These are phyloP conservation scores for Globisporangium carolinianum DNA, from an alignment of 352 stramenopile species.

Conservation along the genomic window DNA sequence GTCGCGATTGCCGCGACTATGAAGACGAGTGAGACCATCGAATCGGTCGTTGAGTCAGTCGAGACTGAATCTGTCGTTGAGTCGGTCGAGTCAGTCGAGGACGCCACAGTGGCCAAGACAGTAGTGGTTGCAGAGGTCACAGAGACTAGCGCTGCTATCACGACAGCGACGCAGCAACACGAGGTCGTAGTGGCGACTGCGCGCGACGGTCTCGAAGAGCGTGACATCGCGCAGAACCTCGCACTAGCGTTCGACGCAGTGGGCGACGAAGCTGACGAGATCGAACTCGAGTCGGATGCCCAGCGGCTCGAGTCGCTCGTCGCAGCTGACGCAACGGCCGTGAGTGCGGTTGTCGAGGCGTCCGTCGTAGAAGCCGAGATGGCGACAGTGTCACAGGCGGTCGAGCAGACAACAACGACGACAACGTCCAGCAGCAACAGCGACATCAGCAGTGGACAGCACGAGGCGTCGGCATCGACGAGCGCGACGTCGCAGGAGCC, in stretches of 20 bases:
- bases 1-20: too few species aligned
- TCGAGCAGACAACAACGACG: too few species aligned
- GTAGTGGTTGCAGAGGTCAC: background rate
- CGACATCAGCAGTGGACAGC: too few species aligned
- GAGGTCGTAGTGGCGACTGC: too few species aligned
- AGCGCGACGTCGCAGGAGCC: too few species aligned
- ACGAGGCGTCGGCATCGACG: too few species aligned
- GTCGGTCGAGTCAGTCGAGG: background rate
- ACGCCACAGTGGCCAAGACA: background rate
- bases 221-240: slow-evolving; percentile 4
- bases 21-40: background rate
- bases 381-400: too few species aligned
- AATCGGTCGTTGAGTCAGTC: background rate
- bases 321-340: too few species aligned
- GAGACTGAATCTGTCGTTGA: slow-evolving; percentile 2
- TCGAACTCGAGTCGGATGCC: background rate
- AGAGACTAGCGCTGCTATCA: background rate
- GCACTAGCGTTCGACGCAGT: slow-evolving; percentile 1
- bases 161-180: background rate
- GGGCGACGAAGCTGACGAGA: slow-evolving; percentile 3
- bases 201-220: background rate
- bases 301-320: background rate
- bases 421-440: too few species aligned
- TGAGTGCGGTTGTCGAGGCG: too few species aligned
- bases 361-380: too few species aligned